Conservation (phyloP, 441 rosid species). For the Hura crepitans region DNA sequence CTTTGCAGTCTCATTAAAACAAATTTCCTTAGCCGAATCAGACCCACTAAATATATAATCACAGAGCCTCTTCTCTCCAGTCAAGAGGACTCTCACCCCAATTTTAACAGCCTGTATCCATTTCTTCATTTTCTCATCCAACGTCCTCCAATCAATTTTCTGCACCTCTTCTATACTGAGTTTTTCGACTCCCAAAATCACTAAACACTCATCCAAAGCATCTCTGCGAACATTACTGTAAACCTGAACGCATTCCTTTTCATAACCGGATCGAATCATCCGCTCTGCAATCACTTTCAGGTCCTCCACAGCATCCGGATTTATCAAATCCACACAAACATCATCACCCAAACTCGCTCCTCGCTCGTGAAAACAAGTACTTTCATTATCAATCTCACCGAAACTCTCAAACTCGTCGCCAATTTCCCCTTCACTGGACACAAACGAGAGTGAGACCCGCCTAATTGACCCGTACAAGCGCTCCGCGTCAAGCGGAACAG, state of each 20-base stretch:
- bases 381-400: slow-evolving; percentile 52
- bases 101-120: slow-evolving; percentile 91
- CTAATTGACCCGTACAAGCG: slow-evolving; percentile 75
- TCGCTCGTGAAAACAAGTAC: slow-evolving; percentile 72
- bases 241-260: slow-evolving; percentile 88
- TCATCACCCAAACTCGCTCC: slow-evolving; percentile 77
- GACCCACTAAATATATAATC: slow-evolving; percentile 62
- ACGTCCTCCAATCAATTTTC: slow-evolving; percentile 73
- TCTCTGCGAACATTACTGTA: slow-evolving; percentile 74
- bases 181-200: slow-evolving; percentile 77
- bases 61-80: slow-evolving; percentile 81
- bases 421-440: slow-evolving; percentile 50
- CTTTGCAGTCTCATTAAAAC: slow-evolving; percentile 80
- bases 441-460: slow-evolving; percentile 56
- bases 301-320: slow-evolving; percentile 50
- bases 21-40: slow-evolving; percentile 54
- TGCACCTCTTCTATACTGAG: slow-evolving; percentile 94
- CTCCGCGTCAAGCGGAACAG: slow-evolving; percentile 75
- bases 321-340: slow-evolving; percentile 71
- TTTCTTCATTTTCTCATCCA: slow-evolving; percentile 98
- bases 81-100: slow-evolving; percentile 58
- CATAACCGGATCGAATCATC: slow-evolving; percentile 82
- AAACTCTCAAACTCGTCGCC: slow-evolving; percentile 69
- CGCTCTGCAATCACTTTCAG: slow-evolving; percentile 80
- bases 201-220: slow-evolving; percentile 76